A percentile compares a stretch with the other conserved stretches of the same genome.
Evolutionary conservation across 139 green algal genomes (phyloP).

Genomic region (Zygnema cylindricum): DNA sequence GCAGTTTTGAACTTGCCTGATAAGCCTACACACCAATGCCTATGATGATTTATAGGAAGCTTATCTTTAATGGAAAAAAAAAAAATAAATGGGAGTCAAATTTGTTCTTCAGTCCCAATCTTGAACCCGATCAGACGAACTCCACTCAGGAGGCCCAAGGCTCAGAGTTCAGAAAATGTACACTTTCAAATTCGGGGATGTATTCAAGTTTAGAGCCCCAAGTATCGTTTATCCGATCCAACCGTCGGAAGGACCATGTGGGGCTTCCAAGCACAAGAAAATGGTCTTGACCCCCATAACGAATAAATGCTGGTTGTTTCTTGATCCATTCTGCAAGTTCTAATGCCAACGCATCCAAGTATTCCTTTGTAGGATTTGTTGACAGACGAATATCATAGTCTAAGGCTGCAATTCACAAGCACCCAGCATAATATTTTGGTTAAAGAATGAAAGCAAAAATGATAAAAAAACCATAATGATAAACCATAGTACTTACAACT

Average conservation of each 20-base stretch:
- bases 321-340: background rate
- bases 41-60: too few species aligned
- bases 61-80: too few species aligned
- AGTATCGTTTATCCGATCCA: background rate
- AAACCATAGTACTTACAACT: background rate
- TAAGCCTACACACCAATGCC: too few species aligned
- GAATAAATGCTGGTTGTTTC: background rate
- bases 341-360: background rate
- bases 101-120: too few species aligned
- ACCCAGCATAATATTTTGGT: background rate
- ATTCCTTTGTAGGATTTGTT: background rate
- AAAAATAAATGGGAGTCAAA: too few species aligned
- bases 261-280: background rate
- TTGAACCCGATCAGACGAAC: too few species aligned
- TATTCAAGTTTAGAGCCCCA: constrained; percentile 14
- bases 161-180: too few species aligned
- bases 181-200: background rate
- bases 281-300: background rate
- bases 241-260: background rate
- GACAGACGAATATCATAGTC: background rate
- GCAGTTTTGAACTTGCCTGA: too few species aligned
- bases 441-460: constrained; percentile 10
- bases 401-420: background rate
- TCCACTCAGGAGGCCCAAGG: too few species aligned
- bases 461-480: constrained; percentile 3